Conservation (phyloP, 306 rosid genomes). For the Trichosanthes cucumerina region DNA sequence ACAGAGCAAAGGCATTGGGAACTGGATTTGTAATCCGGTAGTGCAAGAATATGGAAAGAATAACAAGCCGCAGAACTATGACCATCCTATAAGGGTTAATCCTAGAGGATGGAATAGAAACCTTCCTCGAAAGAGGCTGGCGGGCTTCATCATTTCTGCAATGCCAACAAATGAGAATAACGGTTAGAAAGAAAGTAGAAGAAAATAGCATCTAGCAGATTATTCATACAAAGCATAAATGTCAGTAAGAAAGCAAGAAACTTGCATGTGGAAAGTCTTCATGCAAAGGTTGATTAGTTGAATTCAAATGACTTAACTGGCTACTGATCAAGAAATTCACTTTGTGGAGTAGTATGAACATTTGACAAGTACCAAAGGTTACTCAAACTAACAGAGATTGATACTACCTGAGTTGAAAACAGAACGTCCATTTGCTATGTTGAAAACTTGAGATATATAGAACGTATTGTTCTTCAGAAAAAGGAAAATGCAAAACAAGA, state of each 20-base stretch:
- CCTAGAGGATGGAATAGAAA: constrained; percentile 85
- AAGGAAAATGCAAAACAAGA: neutral
- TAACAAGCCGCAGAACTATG: constrained; percentile 74
- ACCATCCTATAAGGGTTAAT: constrained; percentile 96
- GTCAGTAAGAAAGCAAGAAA: neutral
- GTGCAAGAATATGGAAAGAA: constrained; percentile 76
- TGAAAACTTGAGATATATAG: neutral
- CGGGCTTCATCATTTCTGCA: constrained; percentile 93
- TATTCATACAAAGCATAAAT: neutral
- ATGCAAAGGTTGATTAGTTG: neutral
- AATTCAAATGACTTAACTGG: neutral
- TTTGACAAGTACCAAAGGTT: neutral
- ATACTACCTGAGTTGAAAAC: neutral
- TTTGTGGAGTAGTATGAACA: neutral
- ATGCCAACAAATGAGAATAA: neutral
- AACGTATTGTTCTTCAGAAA: neutral
- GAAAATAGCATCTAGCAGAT: neutral
- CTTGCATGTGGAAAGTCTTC: neutral
- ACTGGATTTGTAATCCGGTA: constrained; percentile 94
- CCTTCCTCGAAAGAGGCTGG: constrained; percentile 97
- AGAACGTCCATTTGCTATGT: neutral
- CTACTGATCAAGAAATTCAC: neutral
- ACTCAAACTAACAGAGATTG: neutral
- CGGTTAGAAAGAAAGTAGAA: neutral
- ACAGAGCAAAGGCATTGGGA: constrained; percentile 71